These are phyloP conservation scores for Candida vartiovaarae DNA, from an alignment of 805 yeast species.

Conservation along the genomic window DNA sequence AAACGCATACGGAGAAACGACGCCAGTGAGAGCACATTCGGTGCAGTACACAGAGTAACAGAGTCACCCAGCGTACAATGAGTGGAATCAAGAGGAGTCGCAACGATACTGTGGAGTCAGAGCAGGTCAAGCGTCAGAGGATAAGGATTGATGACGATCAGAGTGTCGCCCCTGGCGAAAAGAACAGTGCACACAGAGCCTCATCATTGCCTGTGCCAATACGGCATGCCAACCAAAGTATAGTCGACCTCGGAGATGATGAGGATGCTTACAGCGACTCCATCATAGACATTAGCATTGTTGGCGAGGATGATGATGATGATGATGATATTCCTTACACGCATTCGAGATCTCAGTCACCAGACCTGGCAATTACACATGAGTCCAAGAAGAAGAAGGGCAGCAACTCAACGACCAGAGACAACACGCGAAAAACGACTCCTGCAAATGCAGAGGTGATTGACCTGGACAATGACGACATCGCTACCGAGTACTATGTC, in stretches of 20 bases:
- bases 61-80: no score
- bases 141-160: not conserved
- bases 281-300: slow-evolving; percentile 1
- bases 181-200: not conserved
- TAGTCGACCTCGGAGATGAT: not conserved
- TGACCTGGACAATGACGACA: slow-evolving; percentile 13
- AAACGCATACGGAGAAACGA: no score
- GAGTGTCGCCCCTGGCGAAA: not conserved
- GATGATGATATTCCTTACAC: slow-evolving; percentile 24
- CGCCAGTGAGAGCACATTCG: no score
- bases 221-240: not conserved
- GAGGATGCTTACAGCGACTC: not conserved
- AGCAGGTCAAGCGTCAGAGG: not conserved
- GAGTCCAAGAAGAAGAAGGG: no score
- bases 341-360: slow-evolving; percentile 21
- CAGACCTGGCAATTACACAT: slow-evolving; percentile 12
- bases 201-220: not conserved
- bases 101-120: not conserved
- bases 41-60: no score
- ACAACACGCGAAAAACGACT: not conserved
- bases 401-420: slow-evolving; percentile 4
- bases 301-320: slow-evolving; percentile 13
- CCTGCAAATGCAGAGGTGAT: slow-evolving; percentile 3
- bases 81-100: not conserved
- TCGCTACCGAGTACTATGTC: slow-evolving; percentile 11